A percentile compares a stretch with the other conserved stretches of the same genome.
Evolutionary conservation across 75 land plant genomes (phyloP).

Genomic region (Adiantum capillusveneris): DNA sequence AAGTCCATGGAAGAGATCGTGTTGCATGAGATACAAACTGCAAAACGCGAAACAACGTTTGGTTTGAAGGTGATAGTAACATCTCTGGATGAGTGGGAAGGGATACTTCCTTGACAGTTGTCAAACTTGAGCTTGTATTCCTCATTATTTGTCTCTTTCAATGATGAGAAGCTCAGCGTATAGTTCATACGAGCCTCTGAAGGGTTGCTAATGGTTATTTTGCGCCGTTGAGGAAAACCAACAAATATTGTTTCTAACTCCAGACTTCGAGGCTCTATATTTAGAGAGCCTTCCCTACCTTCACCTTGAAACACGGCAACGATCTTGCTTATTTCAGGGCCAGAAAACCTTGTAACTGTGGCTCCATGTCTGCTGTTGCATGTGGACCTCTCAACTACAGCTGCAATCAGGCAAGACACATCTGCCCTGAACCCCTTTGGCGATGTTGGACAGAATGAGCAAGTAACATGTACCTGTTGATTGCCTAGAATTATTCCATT

Average conservation of each 20-base stretch:
- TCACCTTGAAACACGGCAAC: conserved; percentile 19
- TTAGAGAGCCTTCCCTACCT: conserved; percentile 17
- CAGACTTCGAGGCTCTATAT: conserved; percentile 11
- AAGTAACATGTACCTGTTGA: conserved; percentile 8
- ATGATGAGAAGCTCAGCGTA: conserved; percentile 4
- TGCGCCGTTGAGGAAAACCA: conserved; percentile 20
- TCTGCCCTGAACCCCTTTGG: conserved; percentile 13
- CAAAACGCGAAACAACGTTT: conserved; percentile 6
- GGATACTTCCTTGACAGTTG: conserved; percentile 14
- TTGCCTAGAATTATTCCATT: conserved; percentile 22
- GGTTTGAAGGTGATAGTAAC: conserved; percentile 19
- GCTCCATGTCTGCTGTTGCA: conserved; percentile 10
- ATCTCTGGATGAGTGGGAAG: conserved; percentile 11
- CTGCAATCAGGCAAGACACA: conserved; percentile 15
- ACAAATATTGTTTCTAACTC: conserved; percentile 17
- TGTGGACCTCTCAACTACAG: conserved; percentile 19
- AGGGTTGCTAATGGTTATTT: conserved; percentile 18
- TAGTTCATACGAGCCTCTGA: conserved; percentile 20
- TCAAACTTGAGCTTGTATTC: conserved; percentile 18
- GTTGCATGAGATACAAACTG: conserved; percentile 19
- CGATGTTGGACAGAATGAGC: conserved; percentile 17
- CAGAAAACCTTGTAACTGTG: conserved; percentile 8
- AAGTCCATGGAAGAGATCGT: conserved; percentile 9
- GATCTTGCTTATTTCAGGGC: conserved; percentile 6
- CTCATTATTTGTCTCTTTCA: conserved; percentile 7